Evolutionary conservation across 148 eudicot species (phyloP), one percentile per base, ranked within the genome.

Genomic region (Vaccinium darrowii): DNA sequence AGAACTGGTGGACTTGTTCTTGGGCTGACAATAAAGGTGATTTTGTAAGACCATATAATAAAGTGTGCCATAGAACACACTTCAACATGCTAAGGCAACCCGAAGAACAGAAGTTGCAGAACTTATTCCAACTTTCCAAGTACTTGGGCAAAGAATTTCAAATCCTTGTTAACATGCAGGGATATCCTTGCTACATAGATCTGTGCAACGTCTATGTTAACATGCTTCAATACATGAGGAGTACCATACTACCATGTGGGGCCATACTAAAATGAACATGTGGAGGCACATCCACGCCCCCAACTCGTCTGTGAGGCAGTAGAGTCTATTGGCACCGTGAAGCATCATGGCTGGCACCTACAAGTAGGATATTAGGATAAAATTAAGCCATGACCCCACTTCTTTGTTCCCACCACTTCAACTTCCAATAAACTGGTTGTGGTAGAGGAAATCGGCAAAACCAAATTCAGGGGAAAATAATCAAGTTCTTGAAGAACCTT

Each of bases 141-240:
- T 2, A 19, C 10, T 2, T 7, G 19, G 27, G 51, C 10, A 19
- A 43, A 47, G 13, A 76, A 39, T 3, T 39, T 47, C 10, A 0
- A 8, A 7, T 8, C 25, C 52, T 39, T 3, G 79, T 76, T 51
- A 50, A 76, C 6, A 50, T 21, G 25, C 57, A 3, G 33, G 57
- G 50, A 76, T 76, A 76, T 76, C 25, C 36, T 76, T 47, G 30
- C 79, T 50, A 50, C 56, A 49, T 76, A 76, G 15, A 36, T 76
- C 7, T 10, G 49, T 11, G 33, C 33, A 49, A 49, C 23, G 21
- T n/a, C 4, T 76, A 13, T 5, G 18, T 76, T 76, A 33, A 50
- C 53, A 50, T 3, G 56, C 56, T 76, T 51, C 56, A n/a, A 50
- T 1, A 7, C 5, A n/a, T 21, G n/a, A 25, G 43, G 43, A 67